Base-by-base conservation (phyloP, 2,329 filamentous ascomycete genomes). In the Albophoma yamanashiensis region DNA sequence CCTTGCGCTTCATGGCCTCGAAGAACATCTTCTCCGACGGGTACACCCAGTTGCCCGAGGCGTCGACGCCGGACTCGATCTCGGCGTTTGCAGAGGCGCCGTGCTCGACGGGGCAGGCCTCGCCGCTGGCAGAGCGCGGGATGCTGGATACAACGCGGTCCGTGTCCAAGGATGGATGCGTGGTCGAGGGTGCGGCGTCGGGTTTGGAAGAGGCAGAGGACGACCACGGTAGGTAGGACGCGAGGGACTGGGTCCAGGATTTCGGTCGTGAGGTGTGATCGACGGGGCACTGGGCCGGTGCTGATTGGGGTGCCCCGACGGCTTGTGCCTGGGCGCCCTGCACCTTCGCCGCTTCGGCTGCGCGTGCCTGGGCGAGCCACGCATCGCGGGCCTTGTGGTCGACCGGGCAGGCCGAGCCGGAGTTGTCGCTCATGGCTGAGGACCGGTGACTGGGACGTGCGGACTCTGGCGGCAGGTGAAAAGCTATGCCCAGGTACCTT, bases 1-100 rank as follows among this genome's bases (percentile, higher is more conserved):
- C 89, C 75, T 99, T 99, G 71, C 93, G 88, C 78, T 89, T 86
- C 86, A 99, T 93, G 53, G 94, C 94, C 56, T 96, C 90, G 77
- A 97, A 97, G 80, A 99, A 99, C 86, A 97, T 96, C 70, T 90
- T 89, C 73, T 97, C 93, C 0, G 89, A 94, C 0, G 94, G 94
- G 74, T 99, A 99, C 62, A 99, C 88, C 94, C 94, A 99, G 73
- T 97, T 96, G 0, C 93, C 93, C 0, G 84, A 84, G 43, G 77
- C 77, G 67, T 91, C 86, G 27, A 85, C 80, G 63, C 89, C 88
- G 0, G 88, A 89, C 71, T 96, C 92, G 63, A 83, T 76, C 75
- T 97, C 91, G 62, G 84, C 81, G 74, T 96, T 96, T 17, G 89
- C 87, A 0, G 73, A 75, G 52, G 74, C 71, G 40, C 69, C 72